Conservation (phyloP, 2,329 filamentous ascomycete genomes). For the Penicillium hesseltinei region DNA sequence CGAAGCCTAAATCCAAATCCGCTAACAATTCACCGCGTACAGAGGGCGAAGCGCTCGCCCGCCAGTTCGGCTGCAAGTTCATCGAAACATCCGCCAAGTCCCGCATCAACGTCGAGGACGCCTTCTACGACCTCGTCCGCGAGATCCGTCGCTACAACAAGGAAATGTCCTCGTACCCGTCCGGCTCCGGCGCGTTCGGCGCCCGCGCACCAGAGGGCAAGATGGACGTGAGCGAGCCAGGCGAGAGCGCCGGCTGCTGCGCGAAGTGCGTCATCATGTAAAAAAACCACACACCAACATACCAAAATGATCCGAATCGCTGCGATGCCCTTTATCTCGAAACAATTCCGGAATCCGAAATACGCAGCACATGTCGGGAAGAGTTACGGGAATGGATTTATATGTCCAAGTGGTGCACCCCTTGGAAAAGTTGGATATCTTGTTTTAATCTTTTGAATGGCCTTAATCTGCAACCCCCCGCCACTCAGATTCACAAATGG, state of each 20-base stretch:
- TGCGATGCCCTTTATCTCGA: not conserved
- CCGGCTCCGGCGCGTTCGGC: slow-evolving; percentile 62
- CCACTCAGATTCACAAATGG: slow-evolving; percentile 1
- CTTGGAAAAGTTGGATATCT: slow-evolving; percentile 3
- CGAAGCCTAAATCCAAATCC: not conserved
- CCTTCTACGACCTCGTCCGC: slow-evolving; percentile 96
- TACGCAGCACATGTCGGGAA: not conserved
- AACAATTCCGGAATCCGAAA: not conserved
- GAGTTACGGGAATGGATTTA: not conserved
- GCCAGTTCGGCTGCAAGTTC: slow-evolving; percentile 92
- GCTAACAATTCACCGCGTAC: not conserved
- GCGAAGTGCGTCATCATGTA: slow-evolving; percentile 81
- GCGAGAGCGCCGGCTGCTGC: slow-evolving; percentile 67
- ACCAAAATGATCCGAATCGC: not conserved
- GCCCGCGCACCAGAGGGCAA: slow-evolving; percentile 62
- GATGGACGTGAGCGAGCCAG: slow-evolving; percentile 69
- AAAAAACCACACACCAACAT: slow-evolving; percentile 3
- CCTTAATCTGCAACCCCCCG: slow-evolving; percentile 4
- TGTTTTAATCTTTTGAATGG: slow-evolving; percentile 2
- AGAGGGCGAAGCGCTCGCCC: slow-evolving; percentile 89
- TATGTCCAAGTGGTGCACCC: not conserved
- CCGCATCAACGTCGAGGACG: slow-evolving; percentile 95
- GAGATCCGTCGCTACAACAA: slow-evolving; percentile 98
- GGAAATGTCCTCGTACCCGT: slow-evolving; percentile 87
- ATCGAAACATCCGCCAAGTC: slow-evolving; percentile 99